phyloP scores from a whole-genome alignment of 768 basidiomycete species.

The Amanita phalloides region DNA sequence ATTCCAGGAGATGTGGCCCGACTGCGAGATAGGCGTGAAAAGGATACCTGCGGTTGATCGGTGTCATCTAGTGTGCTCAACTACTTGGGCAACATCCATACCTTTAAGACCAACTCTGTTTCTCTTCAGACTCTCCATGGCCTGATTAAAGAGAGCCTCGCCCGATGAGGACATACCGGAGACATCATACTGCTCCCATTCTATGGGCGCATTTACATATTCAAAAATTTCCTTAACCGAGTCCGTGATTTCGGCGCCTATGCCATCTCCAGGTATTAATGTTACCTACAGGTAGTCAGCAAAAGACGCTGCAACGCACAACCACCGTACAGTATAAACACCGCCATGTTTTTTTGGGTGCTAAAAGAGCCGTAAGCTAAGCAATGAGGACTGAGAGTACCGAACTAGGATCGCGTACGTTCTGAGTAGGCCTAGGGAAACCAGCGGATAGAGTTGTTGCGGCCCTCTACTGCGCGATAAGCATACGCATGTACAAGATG shows the following conservation, averaged over 20 bases:
- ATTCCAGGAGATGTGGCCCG: constrained; percentile 98
- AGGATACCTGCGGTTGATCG: constrained; percentile 65
- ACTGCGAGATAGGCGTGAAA: constrained; percentile 94
- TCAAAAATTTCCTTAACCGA: constrained; percentile 99
- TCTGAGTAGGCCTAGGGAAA: constrained; percentile 63
- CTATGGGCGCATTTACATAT: constrained; percentile 94
- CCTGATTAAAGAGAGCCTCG: constrained; percentile 92
- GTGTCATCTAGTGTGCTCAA: background rate
- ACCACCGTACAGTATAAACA: constrained; percentile 67
- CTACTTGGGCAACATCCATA: constrained; percentile 20
- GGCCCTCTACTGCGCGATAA: constrained; percentile 32
- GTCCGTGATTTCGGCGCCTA: constrained; percentile 94
- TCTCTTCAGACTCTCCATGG: constrained; percentile 95
- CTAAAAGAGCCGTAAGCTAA: constrained; percentile 25
- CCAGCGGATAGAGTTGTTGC: constrained; percentile 74
- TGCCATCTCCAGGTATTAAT: constrained; percentile 95
- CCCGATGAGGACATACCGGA: constrained; percentile 92
- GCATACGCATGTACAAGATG: background rate
- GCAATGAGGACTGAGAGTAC: constrained; percentile 7
- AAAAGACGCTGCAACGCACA: background rate
- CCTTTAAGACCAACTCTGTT: constrained; percentile 99
- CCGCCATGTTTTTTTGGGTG: constrained; percentile 86
- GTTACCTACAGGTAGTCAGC: constrained; percentile 53
- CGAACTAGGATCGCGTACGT: constrained; percentile 32
- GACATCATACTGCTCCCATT: constrained; percentile 98